These are phyloP conservation scores for Colletotrichum tropicale DNA, from an alignment of 2,329 filamentous ascomycete species.

Conservation along the genomic window DNA sequence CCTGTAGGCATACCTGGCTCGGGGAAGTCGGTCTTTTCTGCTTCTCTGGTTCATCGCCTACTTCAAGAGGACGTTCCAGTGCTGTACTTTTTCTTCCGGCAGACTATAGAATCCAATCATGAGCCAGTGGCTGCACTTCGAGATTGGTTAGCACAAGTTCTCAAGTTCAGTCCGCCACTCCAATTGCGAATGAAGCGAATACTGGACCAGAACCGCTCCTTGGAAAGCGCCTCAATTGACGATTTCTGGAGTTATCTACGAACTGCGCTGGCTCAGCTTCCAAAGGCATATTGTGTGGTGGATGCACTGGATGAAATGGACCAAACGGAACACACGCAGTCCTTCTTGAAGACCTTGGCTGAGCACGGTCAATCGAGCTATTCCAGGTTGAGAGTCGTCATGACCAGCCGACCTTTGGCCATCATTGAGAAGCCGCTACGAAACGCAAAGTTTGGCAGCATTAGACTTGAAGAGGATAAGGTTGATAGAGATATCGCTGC, in stretches of 20 bases:
- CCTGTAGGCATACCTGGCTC: constrained; percentile 38
- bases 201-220: not conserved
- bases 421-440: constrained; percentile 34
- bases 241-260: constrained; percentile 35
- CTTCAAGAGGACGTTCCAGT: constrained; percentile 25
- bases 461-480: constrained; percentile 39
- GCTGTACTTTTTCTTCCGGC: constrained; percentile 43
- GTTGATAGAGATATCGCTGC: constrained; percentile 44
- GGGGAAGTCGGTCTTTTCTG: constrained; percentile 21
- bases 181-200: constrained; percentile 25
- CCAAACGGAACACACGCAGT: constrained; percentile 28
- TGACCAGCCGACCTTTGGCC: constrained; percentile 45
- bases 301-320: constrained; percentile 56
- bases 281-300: constrained; percentile 39
- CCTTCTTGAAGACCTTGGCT: constrained; percentile 37
- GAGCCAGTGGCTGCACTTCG: constrained; percentile 30
- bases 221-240: constrained; percentile 21
- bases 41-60: not conserved
- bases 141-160: constrained; percentile 38
- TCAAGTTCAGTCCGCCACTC: constrained; percentile 32
- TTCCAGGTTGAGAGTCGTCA: constrained; percentile 40
- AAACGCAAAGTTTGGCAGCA: constrained; percentile 24
- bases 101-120: constrained; percentile 41
- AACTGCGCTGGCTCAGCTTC: constrained; percentile 24
- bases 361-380: constrained; percentile 34